Evolutionary conservation across 495 filamentous ascomycete species (phyloP), one percentile per base, ranked within the genome.

Genomic region (Aspergillus homomorphus): DNA sequence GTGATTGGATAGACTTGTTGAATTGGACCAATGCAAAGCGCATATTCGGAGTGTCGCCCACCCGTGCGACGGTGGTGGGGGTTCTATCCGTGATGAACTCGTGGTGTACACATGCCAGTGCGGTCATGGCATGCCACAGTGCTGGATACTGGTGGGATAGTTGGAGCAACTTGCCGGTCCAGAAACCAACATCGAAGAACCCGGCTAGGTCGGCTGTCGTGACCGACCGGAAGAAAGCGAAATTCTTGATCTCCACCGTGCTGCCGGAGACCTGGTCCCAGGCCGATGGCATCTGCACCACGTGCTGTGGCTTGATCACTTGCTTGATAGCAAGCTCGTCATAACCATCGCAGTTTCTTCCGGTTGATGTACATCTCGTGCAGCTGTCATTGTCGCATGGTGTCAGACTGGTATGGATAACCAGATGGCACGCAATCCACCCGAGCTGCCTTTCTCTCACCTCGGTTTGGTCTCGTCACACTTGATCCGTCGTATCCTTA

Each of bases 391-490:
- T 7, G 33, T 38, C 2, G 20, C 20, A 18, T 19, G 45, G 33
- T 38, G 33, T 38, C 12, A 14, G 33, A 38, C 6, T 12, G 4
- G 12, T 5, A 12, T 9, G 33, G 33, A 38, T 2, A 5, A 5
- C 2, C 12, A 12, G 10, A 12, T 10, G 8, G 8, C 33, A 2
- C 33, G 8, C 10, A 12, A 9, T 38, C 12, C 7, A 38, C 8
- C 33, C 12, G 12, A 12, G 10, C 24, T 16, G 5, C 24, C 14
- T 23, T 4, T 4, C 14, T 2, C 45, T 49, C 19, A 49, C 45
- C 46, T 50, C 19, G 46, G 46, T n/a, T 50, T 50, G 1, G 46
- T 26, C n/a, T 50, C 46, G 23, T 50, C 46, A 28, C 46, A 50
- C n/a, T 50, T 50, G 1, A 50, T 26, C 7, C 46, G 23, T 16